Base-by-base conservation (phyloP, 176 grass and related monocot species). In the Tuctoria greenei region DNA sequence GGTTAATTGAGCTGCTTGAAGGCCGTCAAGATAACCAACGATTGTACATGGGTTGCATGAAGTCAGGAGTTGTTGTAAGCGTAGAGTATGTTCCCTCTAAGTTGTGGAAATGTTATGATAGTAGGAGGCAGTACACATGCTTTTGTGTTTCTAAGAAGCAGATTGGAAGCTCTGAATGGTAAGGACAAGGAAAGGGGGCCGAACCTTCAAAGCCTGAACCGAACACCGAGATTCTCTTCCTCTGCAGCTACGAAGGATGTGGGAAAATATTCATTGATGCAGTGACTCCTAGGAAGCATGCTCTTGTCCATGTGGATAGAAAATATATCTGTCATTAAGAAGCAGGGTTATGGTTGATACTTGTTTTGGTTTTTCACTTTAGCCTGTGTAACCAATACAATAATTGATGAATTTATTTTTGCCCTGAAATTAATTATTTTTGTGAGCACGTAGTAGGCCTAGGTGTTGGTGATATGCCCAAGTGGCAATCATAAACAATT, bases 31-130 rank as follows among this genome's bases (percentile, higher is more conserved):
- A 79, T 75, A 73, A 63, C 61, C 79, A 86, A 80, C 89, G 85
- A 49, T 72, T 95, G 83, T 99, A 95, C 60, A 92, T 99, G 91
- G 95, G 91, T 51, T 99, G 95, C 72, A 99, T 99, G 95, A 99
- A 95, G 72, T 92, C 95, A 70, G 95, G 95, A 66, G 69, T 4
- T 71, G 91, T 95, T 34, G 59, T 99, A 80, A 99, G 79, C 71
- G 95, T 94, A 90, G 95, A 99, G 95, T 99, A 90, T 42, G 78
- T 88, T 77, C 73, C 79, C 45, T 69, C 42, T n/a, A n/a, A n/a
- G n/a, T n/a, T n/a, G n/a, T n/a, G n/a, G n/a, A n/a, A n/a, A n/a
- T n/a, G n/a, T n/a, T n/a, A n/a, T n/a, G n/a, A n/a, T n/a, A n/a
- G n/a, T n/a, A n/a, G n/a, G n/a, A n/a, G n/a, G n/a, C n/a, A n/a